Evolutionary conservation across 2,329 filamentous ascomycete genomes (phyloP).

Genomic region (Epichloe elymi): DNA sequence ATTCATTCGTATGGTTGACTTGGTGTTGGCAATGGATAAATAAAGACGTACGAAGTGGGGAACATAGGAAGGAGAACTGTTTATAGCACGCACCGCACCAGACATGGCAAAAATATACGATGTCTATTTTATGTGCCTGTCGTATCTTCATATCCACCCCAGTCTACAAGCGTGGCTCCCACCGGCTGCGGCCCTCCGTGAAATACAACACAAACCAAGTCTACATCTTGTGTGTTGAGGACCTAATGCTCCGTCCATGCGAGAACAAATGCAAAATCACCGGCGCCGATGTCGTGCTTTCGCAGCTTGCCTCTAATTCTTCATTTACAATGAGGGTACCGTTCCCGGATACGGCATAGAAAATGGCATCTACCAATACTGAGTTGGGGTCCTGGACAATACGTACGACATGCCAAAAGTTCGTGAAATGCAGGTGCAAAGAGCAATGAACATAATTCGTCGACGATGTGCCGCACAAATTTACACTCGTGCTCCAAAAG

Average conservation of each 20-base stretch:
- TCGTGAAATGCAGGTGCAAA: not conserved
- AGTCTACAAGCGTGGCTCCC: conserved; percentile 49
- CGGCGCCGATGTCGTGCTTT: conserved; percentile 42
- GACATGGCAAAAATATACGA: not conserved
- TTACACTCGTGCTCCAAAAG: no score
- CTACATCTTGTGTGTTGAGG: conserved; percentile 47
- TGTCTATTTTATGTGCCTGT: conserved; percentile 2
- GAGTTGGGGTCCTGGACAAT: not conserved
- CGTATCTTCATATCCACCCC: conserved; percentile 36
- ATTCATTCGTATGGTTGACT: conserved; percentile 14
- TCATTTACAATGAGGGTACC: conserved; percentile 47
- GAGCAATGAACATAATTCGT: not conserved
- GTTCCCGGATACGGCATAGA: conserved; percentile 50
- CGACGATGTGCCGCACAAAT: no score
- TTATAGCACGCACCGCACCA: not conserved
- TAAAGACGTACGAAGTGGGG: not conserved
- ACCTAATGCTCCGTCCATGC: conserved; percentile 60
- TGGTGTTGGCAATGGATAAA: not conserved
- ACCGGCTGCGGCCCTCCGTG: conserved; percentile 47
- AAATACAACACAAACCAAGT: conserved; percentile 53
- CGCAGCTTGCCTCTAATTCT: conserved; percentile 36
- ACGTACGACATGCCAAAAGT: not conserved
- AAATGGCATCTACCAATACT: conserved; percentile 45
- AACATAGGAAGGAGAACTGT: not conserved
- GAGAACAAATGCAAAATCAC: conserved; percentile 59